A percentile compares a stretch with the other conserved stretches of the same genome.
Conservation (phyloP, 2,329 filamentous ascomycete species). For the Colletotrichum sp. region DNA sequence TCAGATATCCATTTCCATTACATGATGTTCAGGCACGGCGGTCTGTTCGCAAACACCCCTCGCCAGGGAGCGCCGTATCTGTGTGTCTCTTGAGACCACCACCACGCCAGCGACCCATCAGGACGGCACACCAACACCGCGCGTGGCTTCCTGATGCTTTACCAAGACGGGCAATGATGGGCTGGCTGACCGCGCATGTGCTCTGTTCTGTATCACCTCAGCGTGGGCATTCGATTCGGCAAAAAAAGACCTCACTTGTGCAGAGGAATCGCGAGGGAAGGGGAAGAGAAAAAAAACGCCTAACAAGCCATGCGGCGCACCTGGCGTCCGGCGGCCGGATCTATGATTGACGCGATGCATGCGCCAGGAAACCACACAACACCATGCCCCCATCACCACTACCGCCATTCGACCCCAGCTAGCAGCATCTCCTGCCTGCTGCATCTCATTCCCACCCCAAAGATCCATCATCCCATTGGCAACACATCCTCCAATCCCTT, state of each 20-base stretch:
- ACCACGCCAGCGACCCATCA: not conserved
- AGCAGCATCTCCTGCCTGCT: not conserved
- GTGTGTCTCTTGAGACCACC: not conserved
- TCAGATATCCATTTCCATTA: not conserved
- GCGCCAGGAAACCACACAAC: not conserved
- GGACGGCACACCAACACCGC: not conserved
- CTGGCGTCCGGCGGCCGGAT: not conserved
- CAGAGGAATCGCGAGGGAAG: not conserved
- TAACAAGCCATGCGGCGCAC: not conserved
- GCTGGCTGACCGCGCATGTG: conserved; percentile 4
- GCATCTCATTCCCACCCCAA: not conserved
- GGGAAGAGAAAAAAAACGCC: not conserved
- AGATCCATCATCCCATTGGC: not conserved
- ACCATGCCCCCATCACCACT: not conserved
- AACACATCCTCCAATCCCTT: not conserved
- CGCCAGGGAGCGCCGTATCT: not conserved
- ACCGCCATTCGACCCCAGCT: not conserved
- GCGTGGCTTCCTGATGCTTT: not conserved
- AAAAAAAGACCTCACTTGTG: not conserved
- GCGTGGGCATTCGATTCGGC: not conserved
- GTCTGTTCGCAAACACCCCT: not conserved
- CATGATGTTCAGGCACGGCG: not conserved
- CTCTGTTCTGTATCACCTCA: not conserved
- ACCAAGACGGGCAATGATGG: not conserved
- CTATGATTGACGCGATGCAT: conserved; percentile 1